Evolutionary conservation across 2,329 filamentous ascomycete species (phyloP).

Genomic region (Parastagonospora nodorum): DNA sequence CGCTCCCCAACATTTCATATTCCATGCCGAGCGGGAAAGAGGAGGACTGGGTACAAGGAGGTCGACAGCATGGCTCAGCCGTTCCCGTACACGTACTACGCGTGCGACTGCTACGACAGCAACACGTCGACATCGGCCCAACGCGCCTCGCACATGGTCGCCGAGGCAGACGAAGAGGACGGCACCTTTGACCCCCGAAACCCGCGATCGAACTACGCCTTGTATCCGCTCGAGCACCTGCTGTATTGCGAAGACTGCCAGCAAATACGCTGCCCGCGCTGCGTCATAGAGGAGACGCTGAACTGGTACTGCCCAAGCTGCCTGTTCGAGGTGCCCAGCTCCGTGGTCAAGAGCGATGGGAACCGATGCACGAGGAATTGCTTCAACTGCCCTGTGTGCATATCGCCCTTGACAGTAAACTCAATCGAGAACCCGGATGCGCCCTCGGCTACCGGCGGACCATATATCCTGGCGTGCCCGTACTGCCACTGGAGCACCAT

Average conservation of each 20-base stretch:
- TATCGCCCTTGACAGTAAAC: conserved; percentile 76
- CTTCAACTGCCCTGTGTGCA: conserved; percentile 91
- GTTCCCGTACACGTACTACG: conserved; percentile 69
- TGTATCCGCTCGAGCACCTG: conserved; percentile 91
- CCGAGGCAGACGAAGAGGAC: conserved; percentile 69
- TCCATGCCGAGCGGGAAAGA: conserved; percentile 7
- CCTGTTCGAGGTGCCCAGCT: conserved; percentile 93
- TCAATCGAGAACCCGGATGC: conserved; percentile 62
- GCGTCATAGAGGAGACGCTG: conserved; percentile 89
- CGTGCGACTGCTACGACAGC: conserved; percentile 65
- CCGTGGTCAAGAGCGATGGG: conserved; percentile 87
- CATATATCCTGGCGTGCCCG: conserved; percentile 81
- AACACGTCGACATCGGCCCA: conserved; percentile 40
- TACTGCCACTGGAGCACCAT: conserved; percentile 93
- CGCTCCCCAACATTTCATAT: conserved; percentile 5
- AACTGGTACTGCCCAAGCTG: conserved; percentile 96
- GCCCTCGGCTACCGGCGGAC: conserved; percentile 50
- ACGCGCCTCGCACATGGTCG: conserved; percentile 41
- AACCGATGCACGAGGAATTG: conserved; percentile 95
- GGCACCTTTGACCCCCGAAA: conserved; percentile 84
- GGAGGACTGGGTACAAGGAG: conserved; percentile 1
- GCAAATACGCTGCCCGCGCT: conserved; percentile 91
- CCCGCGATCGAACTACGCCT: conserved; percentile 83
- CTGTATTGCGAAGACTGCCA: conserved; percentile 98
- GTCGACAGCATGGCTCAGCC: conserved; percentile 54